Base-by-base conservation (phyloP, 2,329 filamentous ascomycete genomes). In the Trichophyton mentagrophytes region DNA sequence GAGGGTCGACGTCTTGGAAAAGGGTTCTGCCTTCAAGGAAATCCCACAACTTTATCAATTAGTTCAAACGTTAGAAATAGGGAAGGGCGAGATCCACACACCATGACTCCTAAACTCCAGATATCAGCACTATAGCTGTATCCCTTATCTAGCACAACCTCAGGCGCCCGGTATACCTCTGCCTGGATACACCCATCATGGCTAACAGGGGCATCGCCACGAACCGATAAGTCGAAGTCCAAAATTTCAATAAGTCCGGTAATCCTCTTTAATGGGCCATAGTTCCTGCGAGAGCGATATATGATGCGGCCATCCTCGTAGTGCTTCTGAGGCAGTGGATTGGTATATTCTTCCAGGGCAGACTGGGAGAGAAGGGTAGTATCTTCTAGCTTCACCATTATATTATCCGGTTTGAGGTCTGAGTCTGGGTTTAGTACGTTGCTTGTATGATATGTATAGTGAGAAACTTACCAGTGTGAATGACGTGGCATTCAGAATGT, bases 111-210 rank as follows among this genome's bases (percentile, higher is more conserved):
- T 33, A 74, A 62, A 58, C 68, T 73, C 72, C 69, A 74, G 53
- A 74, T 72, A 63, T 74, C 71, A 51, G 70, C 71, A 56, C 70
- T 71, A 65, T 73, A 73, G 4, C 68, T 66, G 64, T 67, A 74
- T 0, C 70, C 72, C 15, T 61, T 63, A 49, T 68, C 67, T 5
- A 74, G 62, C 15, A 74, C 67, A 7, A 74, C 72, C 63, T 74
- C 72, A 20, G 70, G 72, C 1, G 70, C 68, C 40, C 69, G 71
- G 61, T 73, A 74, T 7, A 69, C 63, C 49, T 73, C 71, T 2
- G 70, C 70, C 69, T 83, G 60, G 73, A 80, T 68, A 70, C 75
- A 63, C 66, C 77, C 66, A 73, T 78, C 63, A 66, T 73, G 63
- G 5, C 1, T 27, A 53, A 17, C 25, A 33, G 49, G 59, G 69